Percentiles rank a stretch among this genome's conserved stretches.
Evolutionary conservation across 2,329 filamentous ascomycete species (phyloP).

Genomic region (Fusarium tanahbumbuense): DNA sequence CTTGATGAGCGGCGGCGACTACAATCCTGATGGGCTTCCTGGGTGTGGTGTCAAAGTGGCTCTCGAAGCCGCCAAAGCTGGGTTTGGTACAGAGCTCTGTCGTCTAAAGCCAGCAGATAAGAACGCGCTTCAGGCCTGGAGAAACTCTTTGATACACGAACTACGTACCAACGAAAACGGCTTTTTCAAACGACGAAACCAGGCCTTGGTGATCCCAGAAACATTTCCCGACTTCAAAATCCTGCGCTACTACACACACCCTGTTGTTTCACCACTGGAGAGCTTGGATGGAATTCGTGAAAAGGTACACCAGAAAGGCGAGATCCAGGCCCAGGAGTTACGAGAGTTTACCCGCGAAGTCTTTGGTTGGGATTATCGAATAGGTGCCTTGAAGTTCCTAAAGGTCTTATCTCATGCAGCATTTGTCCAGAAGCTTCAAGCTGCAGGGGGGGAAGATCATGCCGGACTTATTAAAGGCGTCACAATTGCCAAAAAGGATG

Average conservation of each 20-base stretch:
- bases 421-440: constrained; percentile 68
- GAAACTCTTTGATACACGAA: constrained; percentile 76
- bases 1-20: constrained; percentile 95
- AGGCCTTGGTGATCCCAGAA: constrained; percentile 78
- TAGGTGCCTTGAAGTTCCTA: constrained; percentile 86
- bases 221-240: constrained; percentile 84
- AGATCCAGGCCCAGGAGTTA: constrained; percentile 61
- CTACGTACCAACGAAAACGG: constrained; percentile 85
- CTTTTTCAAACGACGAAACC: constrained; percentile 82
- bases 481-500: constrained; percentile 74
- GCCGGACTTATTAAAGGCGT: constrained; percentile 72
- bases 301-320: constrained; percentile 40
- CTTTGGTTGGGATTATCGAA: constrained; percentile 86
- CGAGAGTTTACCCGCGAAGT: constrained; percentile 80
- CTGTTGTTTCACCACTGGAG: constrained; percentile 79
- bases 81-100: constrained; percentile 83
- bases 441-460: constrained; percentile 43
- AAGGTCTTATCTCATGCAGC: constrained; percentile 82
- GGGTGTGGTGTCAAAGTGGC: constrained; percentile 90
- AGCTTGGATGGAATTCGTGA: constrained; percentile 44
- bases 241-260: constrained; percentile 87
- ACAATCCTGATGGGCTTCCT: constrained; percentile 86
- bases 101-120: constrained; percentile 69
- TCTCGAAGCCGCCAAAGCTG: constrained; percentile 88
- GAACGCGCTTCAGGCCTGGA: constrained; percentile 75